Percentiles rank a stretch among this genome's conserved stretches.
These are phyloP conservation scores for Phyllosticta paracitricarpa DNA, from an alignment of 2,329 filamentous ascomycete species.

Conservation along the genomic window DNA sequence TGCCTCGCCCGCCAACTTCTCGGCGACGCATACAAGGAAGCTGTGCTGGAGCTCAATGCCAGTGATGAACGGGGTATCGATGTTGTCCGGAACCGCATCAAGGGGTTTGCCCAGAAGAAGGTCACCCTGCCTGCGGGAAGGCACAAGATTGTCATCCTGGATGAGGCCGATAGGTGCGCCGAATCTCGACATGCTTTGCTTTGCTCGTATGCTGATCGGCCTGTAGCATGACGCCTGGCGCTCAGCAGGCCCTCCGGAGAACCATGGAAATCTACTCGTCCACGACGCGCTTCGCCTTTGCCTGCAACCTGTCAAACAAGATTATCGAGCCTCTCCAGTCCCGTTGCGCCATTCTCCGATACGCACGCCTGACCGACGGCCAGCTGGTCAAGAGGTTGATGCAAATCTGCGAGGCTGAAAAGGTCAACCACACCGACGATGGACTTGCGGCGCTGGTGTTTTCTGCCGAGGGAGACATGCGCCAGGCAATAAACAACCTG, in stretches of 20 bases:
- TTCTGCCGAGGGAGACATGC: constrained; percentile 95
- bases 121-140: constrained; percentile 83
- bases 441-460: constrained; percentile 94
- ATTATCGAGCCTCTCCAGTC: constrained; percentile 99
- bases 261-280: constrained; percentile 99
- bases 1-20: constrained; percentile 87
- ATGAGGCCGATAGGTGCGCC: constrained; percentile 75
- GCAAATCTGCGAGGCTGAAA: constrained; percentile 88
- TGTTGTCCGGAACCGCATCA: constrained; percentile 93
- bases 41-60: constrained; percentile 90
- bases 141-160: constrained; percentile 94
- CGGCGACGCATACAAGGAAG: constrained; percentile 92
- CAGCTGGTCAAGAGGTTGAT: constrained; percentile 85
- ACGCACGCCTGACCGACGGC: constrained; percentile 81
- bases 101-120: constrained; percentile 98
- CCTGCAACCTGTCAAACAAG: constrained; percentile 98
- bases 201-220: constrained; percentile 1
- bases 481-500: constrained; percentile 96
- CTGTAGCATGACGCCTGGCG: constrained; percentile 78
- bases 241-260: constrained; percentile 84
- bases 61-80: constrained; percentile 96
- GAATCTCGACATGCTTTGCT: not conserved
- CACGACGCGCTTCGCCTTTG: constrained; percentile 94
- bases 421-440: constrained; percentile 84
- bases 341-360: constrained; percentile 89